Evolutionary conservation across 805 yeast species (phyloP).

Genomic region (Blastobotrys peoriensis): DNA sequence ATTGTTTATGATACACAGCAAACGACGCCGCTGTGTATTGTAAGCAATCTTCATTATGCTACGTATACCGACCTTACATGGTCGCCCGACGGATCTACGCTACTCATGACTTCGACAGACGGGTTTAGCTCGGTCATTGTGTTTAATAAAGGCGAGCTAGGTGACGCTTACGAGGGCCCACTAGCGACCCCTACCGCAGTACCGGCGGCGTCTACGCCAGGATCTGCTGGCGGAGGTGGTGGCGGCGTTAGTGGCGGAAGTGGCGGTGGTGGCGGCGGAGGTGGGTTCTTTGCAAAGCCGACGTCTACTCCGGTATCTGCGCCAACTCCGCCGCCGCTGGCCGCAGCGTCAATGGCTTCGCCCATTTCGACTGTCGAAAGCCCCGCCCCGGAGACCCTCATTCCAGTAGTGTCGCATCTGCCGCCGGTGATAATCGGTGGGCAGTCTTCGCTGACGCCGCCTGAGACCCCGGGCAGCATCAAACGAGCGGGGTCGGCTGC

Average conservation of each 20-base stretch:
- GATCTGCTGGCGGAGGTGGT: no score
- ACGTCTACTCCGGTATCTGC: conserved; percentile 4
- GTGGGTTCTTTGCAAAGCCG: background rate
- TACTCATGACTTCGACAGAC: conserved; percentile 80
- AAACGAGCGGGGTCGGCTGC: background rate
- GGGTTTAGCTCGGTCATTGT: conserved; percentile 77
- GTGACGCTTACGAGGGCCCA: conserved; percentile 30
- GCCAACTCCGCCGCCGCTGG: conserved; percentile 1
- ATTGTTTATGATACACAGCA: conserved; percentile 74
- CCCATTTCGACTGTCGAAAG: background rate
- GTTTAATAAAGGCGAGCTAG: conserved; percentile 51
- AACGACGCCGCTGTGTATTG: conserved; percentile 61
- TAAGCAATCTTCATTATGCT: conserved; percentile 79
- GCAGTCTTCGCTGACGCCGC: conserved; percentile 13
- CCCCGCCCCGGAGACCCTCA: conserved; percentile 8
- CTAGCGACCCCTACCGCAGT: conserved; percentile 17
- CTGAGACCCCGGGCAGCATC: conserved; percentile 12
- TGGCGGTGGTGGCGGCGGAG: no score
- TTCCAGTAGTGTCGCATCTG: conserved; percentile 17
- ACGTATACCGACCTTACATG: conserved; percentile 84
- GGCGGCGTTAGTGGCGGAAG: no score
- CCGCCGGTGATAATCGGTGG: conserved; percentile 17
- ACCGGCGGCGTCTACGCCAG: no score
- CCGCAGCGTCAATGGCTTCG: conserved; percentile 5
- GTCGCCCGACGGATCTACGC: conserved; percentile 66